Conservation (phyloP, 495 filamentous ascomycete genomes). For the Trichoderma orchidacearum region DNA sequence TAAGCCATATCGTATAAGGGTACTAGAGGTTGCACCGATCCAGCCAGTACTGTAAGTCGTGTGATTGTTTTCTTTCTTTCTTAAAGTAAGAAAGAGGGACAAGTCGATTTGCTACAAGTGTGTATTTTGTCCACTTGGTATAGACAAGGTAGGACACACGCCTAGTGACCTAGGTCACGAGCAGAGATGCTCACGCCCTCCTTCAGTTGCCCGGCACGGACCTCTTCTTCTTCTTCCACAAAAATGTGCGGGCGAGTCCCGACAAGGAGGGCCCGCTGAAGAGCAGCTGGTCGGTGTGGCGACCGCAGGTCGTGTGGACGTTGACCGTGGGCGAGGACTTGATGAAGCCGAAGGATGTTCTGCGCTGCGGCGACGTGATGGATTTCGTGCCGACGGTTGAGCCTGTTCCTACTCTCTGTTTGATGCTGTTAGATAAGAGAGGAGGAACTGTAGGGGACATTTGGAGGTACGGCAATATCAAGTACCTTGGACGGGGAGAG, state of each 20-base stretch:
- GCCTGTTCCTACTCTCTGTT: not conserved
- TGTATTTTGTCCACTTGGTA: no score
- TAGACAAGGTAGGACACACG: no score
- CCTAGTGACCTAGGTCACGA: no score
- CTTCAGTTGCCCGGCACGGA: not conserved
- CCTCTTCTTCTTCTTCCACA: not conserved
- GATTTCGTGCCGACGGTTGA: not conserved
- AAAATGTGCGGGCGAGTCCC: not conserved
- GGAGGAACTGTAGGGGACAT: no score
- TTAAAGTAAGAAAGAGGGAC: no score
- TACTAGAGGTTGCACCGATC: not conserved
- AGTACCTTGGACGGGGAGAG: not conserved
- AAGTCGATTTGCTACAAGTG: no score
- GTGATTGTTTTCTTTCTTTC: no score
- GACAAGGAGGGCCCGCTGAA: slow-evolving; percentile 9
- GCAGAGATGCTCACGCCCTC: no score
- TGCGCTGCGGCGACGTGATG: not conserved
- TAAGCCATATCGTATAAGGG: not conserved
- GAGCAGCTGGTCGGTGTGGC: slow-evolving; percentile 18
- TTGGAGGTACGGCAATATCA: not conserved
- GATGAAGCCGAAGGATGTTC: not conserved
- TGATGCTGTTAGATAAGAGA: no score
- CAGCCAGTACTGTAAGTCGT: not conserved
- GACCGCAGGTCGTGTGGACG: slow-evolving; percentile 17
- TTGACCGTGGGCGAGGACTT: slow-evolving; percentile 16